These are phyloP conservation scores for Otatea glauca DNA, from an alignment of 176 grass and related monocot genomes.

Conservation along the genomic window DNA sequence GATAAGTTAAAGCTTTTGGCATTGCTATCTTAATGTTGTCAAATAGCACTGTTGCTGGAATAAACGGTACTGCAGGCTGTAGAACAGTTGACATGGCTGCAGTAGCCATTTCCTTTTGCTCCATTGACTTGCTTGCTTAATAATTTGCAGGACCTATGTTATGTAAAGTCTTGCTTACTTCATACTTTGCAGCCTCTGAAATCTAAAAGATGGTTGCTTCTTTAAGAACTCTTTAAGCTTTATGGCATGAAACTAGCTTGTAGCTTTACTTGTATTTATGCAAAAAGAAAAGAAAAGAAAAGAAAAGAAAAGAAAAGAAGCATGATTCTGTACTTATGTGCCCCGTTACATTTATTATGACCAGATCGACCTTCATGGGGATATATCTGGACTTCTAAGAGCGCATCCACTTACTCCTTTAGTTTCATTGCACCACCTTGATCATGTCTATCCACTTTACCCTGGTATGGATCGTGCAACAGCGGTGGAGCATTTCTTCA, in stretches of 20 bases:
- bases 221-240: neutral
- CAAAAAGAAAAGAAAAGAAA: neutral
- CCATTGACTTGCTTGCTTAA: conserved; percentile 1
- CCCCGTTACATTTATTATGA: conserved; percentile 16
- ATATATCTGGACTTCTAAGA: conserved; percentile 83
- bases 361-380: conserved; percentile 86
- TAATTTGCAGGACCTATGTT: neutral
- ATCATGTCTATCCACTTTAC: conserved; percentile 71
- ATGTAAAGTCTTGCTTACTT: neutral
- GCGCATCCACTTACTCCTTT: conserved; percentile 79
- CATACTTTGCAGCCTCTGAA: neutral
- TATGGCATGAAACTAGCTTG: neutral
- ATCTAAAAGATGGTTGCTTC: conserved; percentile 12
- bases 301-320: neutral
- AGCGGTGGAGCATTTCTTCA: conserved; percentile 64
- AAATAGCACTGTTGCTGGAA: conserved; percentile 1
- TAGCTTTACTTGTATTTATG: conserved; percentile 14
- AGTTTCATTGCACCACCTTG: conserved; percentile 89
- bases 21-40: neutral
- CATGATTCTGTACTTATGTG: conserved; percentile 11
- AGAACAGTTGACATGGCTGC: neutral
- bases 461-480: conserved; percentile 66
- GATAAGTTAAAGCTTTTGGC: neutral
- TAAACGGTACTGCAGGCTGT: neutral
- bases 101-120: neutral